A percentile compares a stretch with the other conserved stretches of the same genome.
phyloP scores from a whole-genome alignment of 345 rosid genomes.

The Pelargonium nanum region DNA sequence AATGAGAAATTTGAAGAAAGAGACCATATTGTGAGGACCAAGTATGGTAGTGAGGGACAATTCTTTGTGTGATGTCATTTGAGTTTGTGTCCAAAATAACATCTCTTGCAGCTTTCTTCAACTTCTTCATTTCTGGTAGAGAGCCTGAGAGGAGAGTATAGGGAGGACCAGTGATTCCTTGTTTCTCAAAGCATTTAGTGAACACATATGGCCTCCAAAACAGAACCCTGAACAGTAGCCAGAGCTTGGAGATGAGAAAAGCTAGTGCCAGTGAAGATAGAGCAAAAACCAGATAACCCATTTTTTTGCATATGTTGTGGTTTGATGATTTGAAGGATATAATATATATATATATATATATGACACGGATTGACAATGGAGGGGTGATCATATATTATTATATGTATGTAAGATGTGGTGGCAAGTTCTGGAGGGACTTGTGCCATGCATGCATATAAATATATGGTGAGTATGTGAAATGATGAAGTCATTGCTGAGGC shows the following conservation, averaged over 20 bases:
- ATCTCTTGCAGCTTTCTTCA: conserved; percentile 7
- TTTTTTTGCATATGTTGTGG: neutral
- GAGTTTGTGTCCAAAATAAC: conserved; percentile 13
- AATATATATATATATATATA: too few relatives aligned
- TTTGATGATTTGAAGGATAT: too few relatives aligned
- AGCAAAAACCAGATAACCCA: conserved; percentile 9
- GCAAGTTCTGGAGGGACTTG: too few relatives aligned
- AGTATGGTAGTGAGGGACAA: conserved; percentile 17
- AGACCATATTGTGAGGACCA: conserved; percentile 22
- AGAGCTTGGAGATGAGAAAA: conserved; percentile 4
- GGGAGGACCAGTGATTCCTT: conserved; percentile 25
- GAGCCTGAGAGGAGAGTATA: conserved; percentile 22
- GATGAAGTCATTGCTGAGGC: too few relatives aligned
- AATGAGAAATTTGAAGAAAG: neutral
- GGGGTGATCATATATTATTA: too few relatives aligned
- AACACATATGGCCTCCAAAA: conserved; percentile 25
- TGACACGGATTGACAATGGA: too few relatives aligned
- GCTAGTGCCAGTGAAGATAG: neutral
- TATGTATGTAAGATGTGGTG: too few relatives aligned
- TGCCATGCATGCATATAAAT: too few relatives aligned
- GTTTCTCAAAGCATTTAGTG: conserved; percentile 16
- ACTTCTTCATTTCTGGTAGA: conserved; percentile 11
- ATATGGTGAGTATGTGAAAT: too few relatives aligned
- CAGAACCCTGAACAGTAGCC: conserved; percentile 7
- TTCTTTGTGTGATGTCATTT: conserved; percentile 18